A percentile compares a stretch with the other conserved stretches of the same genome.
These are phyloP conservation scores for Irpex rosettiformis DNA, from an alignment of 1,284 basidiomycete genomes.

Conservation along the genomic window DNA sequence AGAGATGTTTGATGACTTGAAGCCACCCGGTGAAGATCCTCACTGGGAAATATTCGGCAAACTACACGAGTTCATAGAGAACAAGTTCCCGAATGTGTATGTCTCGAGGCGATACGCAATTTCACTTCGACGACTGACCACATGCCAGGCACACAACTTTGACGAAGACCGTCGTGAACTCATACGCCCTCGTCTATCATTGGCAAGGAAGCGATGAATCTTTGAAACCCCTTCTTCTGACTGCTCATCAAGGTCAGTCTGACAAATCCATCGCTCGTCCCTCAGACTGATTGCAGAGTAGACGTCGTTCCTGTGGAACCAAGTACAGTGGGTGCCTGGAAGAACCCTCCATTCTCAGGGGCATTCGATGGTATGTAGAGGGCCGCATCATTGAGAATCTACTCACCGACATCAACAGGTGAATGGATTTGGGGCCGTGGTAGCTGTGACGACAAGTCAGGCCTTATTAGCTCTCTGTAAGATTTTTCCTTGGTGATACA, in stretches of 20 bases:
- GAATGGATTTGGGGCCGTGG: conserved; percentile 65
- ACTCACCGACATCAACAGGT: conserved; percentile 21
- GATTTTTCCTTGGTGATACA: conserved; percentile 16
- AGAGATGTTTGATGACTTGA: conserved; percentile 26
- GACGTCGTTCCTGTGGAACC: conserved; percentile 59
- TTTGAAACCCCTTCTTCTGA: conserved; percentile 63
- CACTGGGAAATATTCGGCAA: conserved; percentile 40
- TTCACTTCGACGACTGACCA: conserved; percentile 6
- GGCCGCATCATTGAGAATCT: not conserved
- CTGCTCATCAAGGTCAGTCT: conserved; percentile 60
- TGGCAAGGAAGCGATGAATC: conserved; percentile 54
- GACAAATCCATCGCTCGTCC: no score
- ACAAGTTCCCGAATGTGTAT: conserved; percentile 40
- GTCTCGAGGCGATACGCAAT: not conserved
- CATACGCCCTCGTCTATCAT: conserved; percentile 62
- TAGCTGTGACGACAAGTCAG: conserved; percentile 59
- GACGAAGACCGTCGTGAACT: conserved; percentile 52
- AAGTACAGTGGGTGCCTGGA: conserved; percentile 40
- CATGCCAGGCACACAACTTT: conserved; percentile 46
- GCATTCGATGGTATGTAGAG: conserved; percentile 29
- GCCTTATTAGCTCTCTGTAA: conserved; percentile 54
- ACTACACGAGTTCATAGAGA: conserved; percentile 39
- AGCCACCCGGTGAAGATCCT: conserved; percentile 35
- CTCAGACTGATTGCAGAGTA: conserved; percentile 14
- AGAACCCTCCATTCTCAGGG: conserved; percentile 29